Conservation (phyloP, 2,329 filamentous ascomycete genomes). For the Colletotrichum eleusines region DNA sequence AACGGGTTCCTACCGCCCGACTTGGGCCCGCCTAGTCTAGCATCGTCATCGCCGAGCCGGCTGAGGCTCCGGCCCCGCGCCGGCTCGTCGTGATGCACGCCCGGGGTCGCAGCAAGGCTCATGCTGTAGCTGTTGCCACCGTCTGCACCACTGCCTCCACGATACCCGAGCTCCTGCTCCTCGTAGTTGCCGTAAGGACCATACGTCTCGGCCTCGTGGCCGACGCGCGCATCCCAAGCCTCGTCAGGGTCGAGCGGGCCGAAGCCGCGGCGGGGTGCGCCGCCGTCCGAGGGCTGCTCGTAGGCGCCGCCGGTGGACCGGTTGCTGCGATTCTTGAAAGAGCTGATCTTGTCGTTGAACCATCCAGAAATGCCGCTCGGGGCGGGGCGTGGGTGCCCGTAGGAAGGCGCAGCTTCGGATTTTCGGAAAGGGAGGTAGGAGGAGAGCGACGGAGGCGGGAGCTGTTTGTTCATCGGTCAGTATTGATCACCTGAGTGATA, state of each 20-base stretch:
- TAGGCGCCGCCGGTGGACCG: slow-evolving; percentile 78
- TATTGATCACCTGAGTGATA: not conserved
- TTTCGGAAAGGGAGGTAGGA: slow-evolving; percentile 80
- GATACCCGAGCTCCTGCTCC: slow-evolving; percentile 76
- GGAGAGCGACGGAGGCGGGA: slow-evolving; percentile 75
- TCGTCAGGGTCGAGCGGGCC: slow-evolving; percentile 83
- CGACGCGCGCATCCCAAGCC: slow-evolving; percentile 86
- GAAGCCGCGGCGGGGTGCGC: slow-evolving; percentile 67
- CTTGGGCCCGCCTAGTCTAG: slow-evolving; percentile 51
- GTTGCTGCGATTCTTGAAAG: slow-evolving; percentile 74
- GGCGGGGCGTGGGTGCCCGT: slow-evolving; percentile 66
- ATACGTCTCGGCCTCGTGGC: slow-evolving; percentile 76
- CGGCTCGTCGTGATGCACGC: slow-evolving; percentile 48
- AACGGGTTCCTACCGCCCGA: slow-evolving; percentile 73
- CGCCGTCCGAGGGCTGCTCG: slow-evolving; percentile 64
- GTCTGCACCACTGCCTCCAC: slow-evolving; percentile 52
- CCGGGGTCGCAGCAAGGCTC: slow-evolving; percentile 58
- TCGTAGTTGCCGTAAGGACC: slow-evolving; percentile 76
- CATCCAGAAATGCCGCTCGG: slow-evolving; percentile 77
- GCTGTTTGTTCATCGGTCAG: slow-evolving; percentile 53
- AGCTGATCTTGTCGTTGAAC: slow-evolving; percentile 75
- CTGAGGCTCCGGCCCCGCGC: slow-evolving; percentile 39
- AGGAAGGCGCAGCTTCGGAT: slow-evolving; percentile 56
- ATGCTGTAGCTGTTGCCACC: slow-evolving; percentile 61
- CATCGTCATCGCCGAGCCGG: slow-evolving; percentile 45